Base-by-base conservation (phyloP, 192 early-diverging fungal genomes). In the Entrophospora sp. region DNA sequence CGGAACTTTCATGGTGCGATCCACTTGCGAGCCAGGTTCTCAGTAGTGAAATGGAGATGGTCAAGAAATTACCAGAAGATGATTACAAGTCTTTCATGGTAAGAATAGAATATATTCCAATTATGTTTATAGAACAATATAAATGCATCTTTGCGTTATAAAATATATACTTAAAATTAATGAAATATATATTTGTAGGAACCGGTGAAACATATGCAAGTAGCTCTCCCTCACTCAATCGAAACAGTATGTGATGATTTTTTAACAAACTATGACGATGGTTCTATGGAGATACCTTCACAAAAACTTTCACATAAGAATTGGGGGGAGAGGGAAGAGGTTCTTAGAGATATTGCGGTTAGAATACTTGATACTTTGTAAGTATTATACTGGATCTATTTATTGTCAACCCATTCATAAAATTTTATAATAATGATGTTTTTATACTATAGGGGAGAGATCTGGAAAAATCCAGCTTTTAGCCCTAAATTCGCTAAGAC, bases 21-120 rank as follows among this genome's bases (percentile, higher is more conserved):
- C 53, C 53, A 56, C 53, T 56, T 30, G 53, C 53, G 28, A 56
- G 28, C 24, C 53, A 56, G 28, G 18, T 56, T 56, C 53, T 56
- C 32, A 56, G 53, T 34, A 56, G n/a, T 56, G 53, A 56, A 56
- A 56, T 27, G 25, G 28, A 30, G 25, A 30, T 30, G 25, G 32
- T 56, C 28, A 56, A 56, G 32, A 6, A 56, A 34, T 56, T 56
- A 56, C 28, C 53, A 30, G 28, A 56, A 32, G 53, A 56, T 27
- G 53, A 56, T 28, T 56, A 56, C 28, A 27, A 30, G 53, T 56
- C 53, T 56, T 56, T 56, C 53, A 56, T 56, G 53, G 53, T 56
- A 56, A 56, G 28, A 28, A 56, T 30, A 56, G n/a, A 56, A 56
- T 6, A 28, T 28, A 56, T 49, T 49, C 48, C 24, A 49, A 49